These are phyloP conservation scores for Durotheca rogersii DNA, from an alignment of 495 filamentous ascomycete genomes.

Conservation along the genomic window DNA sequence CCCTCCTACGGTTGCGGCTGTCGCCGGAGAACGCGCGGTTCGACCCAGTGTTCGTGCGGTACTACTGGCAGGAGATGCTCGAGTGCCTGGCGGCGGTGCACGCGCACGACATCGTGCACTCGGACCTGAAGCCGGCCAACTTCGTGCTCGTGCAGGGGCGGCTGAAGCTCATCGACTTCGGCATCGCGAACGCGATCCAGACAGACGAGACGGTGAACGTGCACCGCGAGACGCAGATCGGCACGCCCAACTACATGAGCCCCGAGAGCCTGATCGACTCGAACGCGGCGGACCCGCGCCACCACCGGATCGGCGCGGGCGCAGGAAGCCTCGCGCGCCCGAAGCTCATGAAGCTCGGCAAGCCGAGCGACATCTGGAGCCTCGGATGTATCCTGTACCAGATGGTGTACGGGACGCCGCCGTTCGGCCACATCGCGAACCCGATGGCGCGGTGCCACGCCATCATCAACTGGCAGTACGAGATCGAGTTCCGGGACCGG, in stretches of 20 bases:
- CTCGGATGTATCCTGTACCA: conserved; percentile 96
- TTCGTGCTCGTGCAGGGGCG: conserved; percentile 84
- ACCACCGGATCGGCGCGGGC: conserved; percentile 35
- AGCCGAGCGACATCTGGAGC: conserved; percentile 94
- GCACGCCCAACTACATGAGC: conserved; percentile 98
- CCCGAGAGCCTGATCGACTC: conserved; percentile 90
- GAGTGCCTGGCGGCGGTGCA: conserved; percentile 91
- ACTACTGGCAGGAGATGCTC: conserved; percentile 99
- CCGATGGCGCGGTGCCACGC: conserved; percentile 73
- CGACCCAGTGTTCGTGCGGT: conserved; percentile 87
- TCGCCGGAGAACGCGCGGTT: conserved; percentile 73
- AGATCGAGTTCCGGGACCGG: conserved; percentile 74
- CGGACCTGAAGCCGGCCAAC: conserved; percentile 93
- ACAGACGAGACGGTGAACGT: conserved; percentile 94
- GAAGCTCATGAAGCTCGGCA: conserved; percentile 92
- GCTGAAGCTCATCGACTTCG: conserved; percentile 90
- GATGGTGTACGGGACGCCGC: conserved; percentile 91
- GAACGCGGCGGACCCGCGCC: conserved; percentile 60
- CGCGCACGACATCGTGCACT: conserved; percentile 86
- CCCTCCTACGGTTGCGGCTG: conserved; percentile 69
- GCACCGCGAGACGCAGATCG: conserved; percentile 90
- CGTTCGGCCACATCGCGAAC: conserved; percentile 88
- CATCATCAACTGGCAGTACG: conserved; percentile 83
- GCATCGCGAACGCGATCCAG: conserved; percentile 95
- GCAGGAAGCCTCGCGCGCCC: conserved; percentile 45